These are phyloP conservation scores for Austroboletus festivus DNA, from an alignment of 768 basidiomycete species.

Conservation along the genomic window DNA sequence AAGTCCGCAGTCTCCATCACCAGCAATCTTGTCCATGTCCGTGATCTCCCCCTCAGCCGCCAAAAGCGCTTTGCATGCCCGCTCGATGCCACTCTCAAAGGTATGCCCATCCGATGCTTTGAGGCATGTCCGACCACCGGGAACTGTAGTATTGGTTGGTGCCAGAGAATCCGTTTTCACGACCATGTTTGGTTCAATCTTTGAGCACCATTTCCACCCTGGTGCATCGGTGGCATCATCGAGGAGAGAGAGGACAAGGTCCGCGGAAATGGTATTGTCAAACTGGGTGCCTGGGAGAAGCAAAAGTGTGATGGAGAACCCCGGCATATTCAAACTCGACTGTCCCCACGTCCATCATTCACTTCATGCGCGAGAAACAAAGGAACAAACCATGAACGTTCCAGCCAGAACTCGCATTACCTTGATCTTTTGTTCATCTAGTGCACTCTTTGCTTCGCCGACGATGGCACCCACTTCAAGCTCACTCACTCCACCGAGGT, in stretches of 20 bases:
- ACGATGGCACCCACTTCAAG: conserved; percentile 75
- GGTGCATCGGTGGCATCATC: conserved; percentile 67
- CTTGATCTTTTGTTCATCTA: conserved; percentile 54
- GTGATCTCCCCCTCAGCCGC: conserved; percentile 88
- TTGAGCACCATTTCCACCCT: conserved; percentile 83
- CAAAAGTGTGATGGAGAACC: conserved; percentile 81
- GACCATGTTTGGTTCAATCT: conserved; percentile 35
- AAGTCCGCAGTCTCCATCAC: conserved; percentile 80
- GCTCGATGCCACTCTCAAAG: conserved; percentile 54
- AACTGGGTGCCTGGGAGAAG: conserved; percentile 58
- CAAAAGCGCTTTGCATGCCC: conserved; percentile 65
- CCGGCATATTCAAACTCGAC: conserved; percentile 93
- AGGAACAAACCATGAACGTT: conserved; percentile 72
- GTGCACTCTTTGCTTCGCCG: conserved; percentile 52
- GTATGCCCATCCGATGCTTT: conserved; percentile 41
- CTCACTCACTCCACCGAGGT: conserved; percentile 81
- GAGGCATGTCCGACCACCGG: conserved; percentile 19
- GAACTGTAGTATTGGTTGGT: conserved; percentile 8
- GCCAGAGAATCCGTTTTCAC: conserved; percentile 10
- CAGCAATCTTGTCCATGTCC: conserved; percentile 84
- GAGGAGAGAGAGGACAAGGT: conserved; percentile 59
- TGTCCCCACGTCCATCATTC: conserved; percentile 23
- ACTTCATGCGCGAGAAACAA: neutral
- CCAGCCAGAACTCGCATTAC: conserved; percentile 69
- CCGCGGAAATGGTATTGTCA: conserved; percentile 34